Evolutionary conservation across 192 early-diverging fungal genomes (phyloP).

Genomic region (Phlyctochytrium planicorne): DNA sequence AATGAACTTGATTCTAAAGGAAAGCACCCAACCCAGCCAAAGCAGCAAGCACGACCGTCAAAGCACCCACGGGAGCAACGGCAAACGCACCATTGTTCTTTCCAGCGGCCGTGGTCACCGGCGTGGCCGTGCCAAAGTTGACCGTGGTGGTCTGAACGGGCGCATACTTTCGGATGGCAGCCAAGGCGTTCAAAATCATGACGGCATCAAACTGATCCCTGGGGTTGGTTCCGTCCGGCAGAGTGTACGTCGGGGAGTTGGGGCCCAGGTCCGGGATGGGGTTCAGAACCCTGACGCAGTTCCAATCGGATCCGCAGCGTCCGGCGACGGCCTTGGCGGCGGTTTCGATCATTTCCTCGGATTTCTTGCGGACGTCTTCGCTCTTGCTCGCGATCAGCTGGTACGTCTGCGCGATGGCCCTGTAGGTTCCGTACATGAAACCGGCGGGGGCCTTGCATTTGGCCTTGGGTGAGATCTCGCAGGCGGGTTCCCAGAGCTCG

Average conservation of each 20-base stretch:
- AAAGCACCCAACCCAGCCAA: background rate
- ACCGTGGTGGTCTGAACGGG: background rate
- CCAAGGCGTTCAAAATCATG: background rate
- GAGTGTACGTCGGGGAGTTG: background rate
- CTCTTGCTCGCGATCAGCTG: constrained; percentile 4
- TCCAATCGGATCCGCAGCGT: constrained; percentile 17
- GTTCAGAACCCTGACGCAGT: constrained; percentile 25
- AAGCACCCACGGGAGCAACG: background rate
- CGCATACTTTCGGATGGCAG: background rate
- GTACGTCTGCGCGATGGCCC: constrained; percentile 14
- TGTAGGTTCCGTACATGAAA: constrained; percentile 13
- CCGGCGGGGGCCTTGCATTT: constrained; percentile 12
- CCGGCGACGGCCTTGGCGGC: constrained; percentile 4
- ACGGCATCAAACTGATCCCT: constrained; percentile 26
- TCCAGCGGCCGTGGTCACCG: background rate
- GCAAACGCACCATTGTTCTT: background rate
- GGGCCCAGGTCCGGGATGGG: background rate
- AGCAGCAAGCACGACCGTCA: background rate
- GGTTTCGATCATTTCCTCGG: constrained; percentile 1
- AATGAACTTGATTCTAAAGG: no score
- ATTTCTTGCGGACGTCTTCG: background rate
- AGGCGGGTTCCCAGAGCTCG: no score
- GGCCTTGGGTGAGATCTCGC: no score
- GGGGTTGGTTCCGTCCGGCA: constrained; percentile 22
- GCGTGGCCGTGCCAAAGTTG: background rate